Evolutionary conservation across 441 rosid species (phyloP).

Genomic region (Macaranga tanarius): DNA sequence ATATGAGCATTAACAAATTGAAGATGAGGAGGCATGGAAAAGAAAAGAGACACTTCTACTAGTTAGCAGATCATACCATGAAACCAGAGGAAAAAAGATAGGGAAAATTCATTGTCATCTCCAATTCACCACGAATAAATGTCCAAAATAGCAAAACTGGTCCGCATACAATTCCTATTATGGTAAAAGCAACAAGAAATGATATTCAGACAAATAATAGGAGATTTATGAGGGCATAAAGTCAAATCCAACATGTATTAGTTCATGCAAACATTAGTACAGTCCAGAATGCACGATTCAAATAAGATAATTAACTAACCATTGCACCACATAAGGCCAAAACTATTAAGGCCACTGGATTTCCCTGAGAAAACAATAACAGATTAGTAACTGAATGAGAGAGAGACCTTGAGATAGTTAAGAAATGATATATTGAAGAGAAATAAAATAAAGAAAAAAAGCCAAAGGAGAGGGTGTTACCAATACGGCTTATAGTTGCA

Average conservation of each 20-base stretch:
- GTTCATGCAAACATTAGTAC: not conserved
- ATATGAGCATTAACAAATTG: not conserved
- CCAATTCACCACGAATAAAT: slow-evolving; percentile 71
- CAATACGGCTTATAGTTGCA: slow-evolving; percentile 83
- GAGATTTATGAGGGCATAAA: not conserved
- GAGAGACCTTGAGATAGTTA: slow-evolving; percentile 19
- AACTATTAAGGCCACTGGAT: slow-evolving; percentile 94
- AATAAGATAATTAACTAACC: slow-evolving; percentile 46
- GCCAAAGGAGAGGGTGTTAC: slow-evolving; percentile 37
- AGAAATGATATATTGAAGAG: slow-evolving; percentile 11
- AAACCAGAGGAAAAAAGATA: slow-evolving; percentile 69
- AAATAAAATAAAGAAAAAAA: not conserved
- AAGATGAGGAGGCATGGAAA: not conserved
- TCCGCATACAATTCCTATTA: slow-evolving; percentile 73
- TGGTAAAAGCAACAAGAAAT: slow-evolving; percentile 25
- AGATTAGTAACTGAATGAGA: slow-evolving; percentile 11
- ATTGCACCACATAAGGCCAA: slow-evolving; percentile 99
- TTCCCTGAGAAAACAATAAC: slow-evolving; percentile 56
- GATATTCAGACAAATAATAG: slow-evolving; percentile 13
- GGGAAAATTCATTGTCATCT: slow-evolving; percentile 57
- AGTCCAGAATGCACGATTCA: not conserved
- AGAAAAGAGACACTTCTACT: slow-evolving; percentile 1
- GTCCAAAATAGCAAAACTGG: slow-evolving; percentile 86
- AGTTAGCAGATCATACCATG: slow-evolving; percentile 51
- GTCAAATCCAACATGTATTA: not conserved